Evolutionary conservation across 2,329 filamentous ascomycete genomes (phyloP), one percentile per base, ranked within the genome.

Genomic region (Thielaviopsis cerberus): DNA sequence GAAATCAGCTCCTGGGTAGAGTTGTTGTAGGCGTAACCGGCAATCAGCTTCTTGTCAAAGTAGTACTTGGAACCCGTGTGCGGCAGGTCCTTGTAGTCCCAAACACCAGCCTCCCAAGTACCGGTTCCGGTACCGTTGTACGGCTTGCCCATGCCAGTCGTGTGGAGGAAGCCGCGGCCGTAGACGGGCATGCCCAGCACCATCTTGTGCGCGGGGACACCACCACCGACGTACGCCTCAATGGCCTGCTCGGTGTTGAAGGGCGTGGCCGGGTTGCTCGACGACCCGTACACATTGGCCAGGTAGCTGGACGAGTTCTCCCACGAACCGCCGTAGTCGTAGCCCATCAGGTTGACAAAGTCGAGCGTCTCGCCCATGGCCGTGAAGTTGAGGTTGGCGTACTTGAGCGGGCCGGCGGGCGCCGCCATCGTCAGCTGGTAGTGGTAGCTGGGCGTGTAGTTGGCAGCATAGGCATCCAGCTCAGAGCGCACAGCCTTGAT

Each of bases 111-210:
- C 69, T 92, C 86, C 81, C 82, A 91, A 57, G 75, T 81, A 0
- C 86, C 86, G 15, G 71, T 66, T 1, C 86, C 86, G 23, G 83
- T 70, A 20, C 85, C 85, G 2, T 65, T 75, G 69, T 75, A 92
- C 0, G 76, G 59, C 61, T 76, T 69, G 8, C 87, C 88, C 1
- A 83, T 76, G 0, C 86, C 86, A n/a, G 72, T 68, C 0, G 88
- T 78, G 26, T 63, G 55, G 41, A 64, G 20, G 65, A 91, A 92
- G 0, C 82, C 73, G 23, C 85, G 82, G 1, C 87, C 88, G 66
- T 92, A 92, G 7, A 94, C 73, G 0, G 88, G 87, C 76, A 92
- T 83, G 1, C 88, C 87, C 4, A 92, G 72, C 1, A 87, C 77
- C 58, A 94, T 78, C 68, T 91, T 91, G 57, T 68, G 66, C 0